Conservation (phyloP, 2,329 filamentous ascomycete species). For the Ceratocystis huliohia region DNA sequence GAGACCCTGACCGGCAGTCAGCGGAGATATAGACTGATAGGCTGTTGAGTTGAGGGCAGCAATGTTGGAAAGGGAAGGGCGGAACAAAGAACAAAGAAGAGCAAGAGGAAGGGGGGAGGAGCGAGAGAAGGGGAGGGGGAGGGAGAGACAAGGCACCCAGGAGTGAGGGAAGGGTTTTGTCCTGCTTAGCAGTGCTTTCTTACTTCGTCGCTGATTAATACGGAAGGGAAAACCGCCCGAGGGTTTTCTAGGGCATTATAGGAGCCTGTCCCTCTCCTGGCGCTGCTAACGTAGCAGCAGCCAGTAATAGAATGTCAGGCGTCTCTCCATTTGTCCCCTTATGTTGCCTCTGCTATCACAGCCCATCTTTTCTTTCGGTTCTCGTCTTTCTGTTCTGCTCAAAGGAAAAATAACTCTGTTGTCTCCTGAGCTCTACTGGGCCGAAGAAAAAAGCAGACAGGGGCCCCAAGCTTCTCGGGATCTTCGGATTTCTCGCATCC, state of each 20-base stretch:
- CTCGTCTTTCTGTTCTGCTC: background rate
- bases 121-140: background rate
- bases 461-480: slow-evolving; percentile 6
- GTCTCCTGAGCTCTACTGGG: background rate
- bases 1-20: background rate
- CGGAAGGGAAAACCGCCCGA: background rate
- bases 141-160: background rate
- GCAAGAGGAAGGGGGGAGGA: background rate
- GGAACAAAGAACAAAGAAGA: background rate
- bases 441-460: background rate
- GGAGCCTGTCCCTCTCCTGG: background rate
- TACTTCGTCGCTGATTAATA: too few species aligned
- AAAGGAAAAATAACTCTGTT: background rate
- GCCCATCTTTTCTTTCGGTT: background rate
- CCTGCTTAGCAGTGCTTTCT: background rate
- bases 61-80: background rate
- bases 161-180: background rate
- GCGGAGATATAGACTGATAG: background rate
- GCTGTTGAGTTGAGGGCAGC: background rate
- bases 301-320: background rate
- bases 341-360: background rate
- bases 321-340: background rate
- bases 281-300: background rate
- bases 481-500: slow-evolving; percentile 7
- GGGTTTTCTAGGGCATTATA: background rate